Evolutionary conservation across 441 rosid species (phyloP).

Genomic region (Euphorbia celastroides): DNA sequence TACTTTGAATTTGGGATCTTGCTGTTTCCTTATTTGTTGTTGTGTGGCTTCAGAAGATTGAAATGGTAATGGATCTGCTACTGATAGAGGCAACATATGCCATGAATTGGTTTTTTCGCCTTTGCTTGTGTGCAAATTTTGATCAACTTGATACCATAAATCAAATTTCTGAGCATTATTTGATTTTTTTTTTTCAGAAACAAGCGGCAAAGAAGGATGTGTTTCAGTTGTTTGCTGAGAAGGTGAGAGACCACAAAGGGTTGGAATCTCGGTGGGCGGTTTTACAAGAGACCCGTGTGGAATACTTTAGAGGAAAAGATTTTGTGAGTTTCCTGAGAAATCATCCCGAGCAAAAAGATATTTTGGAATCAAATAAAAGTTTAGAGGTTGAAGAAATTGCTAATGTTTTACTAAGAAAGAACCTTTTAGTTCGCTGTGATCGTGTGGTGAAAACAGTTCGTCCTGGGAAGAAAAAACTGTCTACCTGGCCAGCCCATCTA

Average conservation of each 20-base stretch:
- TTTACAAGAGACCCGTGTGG: constrained; percentile 94
- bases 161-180: neutral
- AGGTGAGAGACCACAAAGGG: constrained; percentile 89
- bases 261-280: constrained; percentile 96
- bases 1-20: neutral
- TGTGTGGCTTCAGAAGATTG: neutral
- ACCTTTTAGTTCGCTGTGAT: constrained; percentile 87
- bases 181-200: constrained; percentile 39
- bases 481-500: constrained; percentile 99
- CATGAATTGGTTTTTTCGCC: neutral
- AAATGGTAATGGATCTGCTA: neutral
- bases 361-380: constrained; percentile 58
- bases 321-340: constrained; percentile 71
- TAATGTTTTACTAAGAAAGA: constrained; percentile 65
- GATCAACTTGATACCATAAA: neutral
- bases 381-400: constrained; percentile 87
- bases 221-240: constrained; percentile 96
- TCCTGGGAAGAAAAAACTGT: constrained; percentile 91
- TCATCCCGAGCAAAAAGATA: constrained; percentile 72
- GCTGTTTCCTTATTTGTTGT: neutral
- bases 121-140: neutral
- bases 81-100: neutral
- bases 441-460: constrained; percentile 97
- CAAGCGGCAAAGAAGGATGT: constrained; percentile 81
- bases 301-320: constrained; percentile 91